A percentile compares a stretch with the other conserved stretches of the same genome.
Conservation (phyloP, 768 basidiomycete species). For the Sarcodon aspratus region DNA sequence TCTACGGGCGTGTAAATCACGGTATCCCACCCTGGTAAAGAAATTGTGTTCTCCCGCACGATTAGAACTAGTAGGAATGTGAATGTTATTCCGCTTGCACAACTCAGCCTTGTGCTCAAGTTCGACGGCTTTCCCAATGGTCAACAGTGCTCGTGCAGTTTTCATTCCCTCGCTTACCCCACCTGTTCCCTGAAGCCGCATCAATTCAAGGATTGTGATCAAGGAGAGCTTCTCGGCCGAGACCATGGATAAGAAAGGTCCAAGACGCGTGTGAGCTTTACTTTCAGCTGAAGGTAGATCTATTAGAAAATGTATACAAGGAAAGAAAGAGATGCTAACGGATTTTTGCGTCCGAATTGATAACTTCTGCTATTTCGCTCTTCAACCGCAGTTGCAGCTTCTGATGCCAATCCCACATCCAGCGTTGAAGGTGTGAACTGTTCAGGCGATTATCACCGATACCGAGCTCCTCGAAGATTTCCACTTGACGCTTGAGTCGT, state of each 20-base stretch:
- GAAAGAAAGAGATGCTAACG: constrained; percentile 8
- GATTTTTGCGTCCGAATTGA: constrained; percentile 21
- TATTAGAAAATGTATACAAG: not conserved
- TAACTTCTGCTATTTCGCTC: constrained; percentile 37
- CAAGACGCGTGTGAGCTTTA: constrained; percentile 21
- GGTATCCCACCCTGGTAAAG: constrained; percentile 53
- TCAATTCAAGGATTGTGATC: constrained; percentile 81
- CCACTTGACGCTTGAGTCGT: constrained; percentile 52
- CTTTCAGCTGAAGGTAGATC: constrained; percentile 2
- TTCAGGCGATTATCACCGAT: constrained; percentile 34
- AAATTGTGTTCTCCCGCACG: constrained; percentile 26
- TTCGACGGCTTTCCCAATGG: constrained; percentile 79
- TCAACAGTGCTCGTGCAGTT: constrained; percentile 68
- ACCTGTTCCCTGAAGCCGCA: constrained; percentile 69
- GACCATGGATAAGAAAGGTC: constrained; percentile 68
- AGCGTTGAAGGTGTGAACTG: constrained; percentile 43
- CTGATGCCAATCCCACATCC: constrained; percentile 85
- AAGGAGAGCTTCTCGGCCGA: constrained; percentile 72
- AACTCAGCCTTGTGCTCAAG: constrained; percentile 83
- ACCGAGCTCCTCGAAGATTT: constrained; percentile 46
- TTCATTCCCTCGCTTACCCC: constrained; percentile 85
- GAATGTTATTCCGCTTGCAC: constrained; percentile 51
- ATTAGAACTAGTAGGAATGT: constrained; percentile 10
- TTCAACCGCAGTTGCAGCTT: constrained; percentile 41
- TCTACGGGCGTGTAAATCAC: constrained; percentile 49